Percentiles rank a stretch among this genome's conserved stretches.
Evolutionary conservation across 2,329 filamentous ascomycete genomes (phyloP).

Genomic region (Cercospora berteroae): DNA sequence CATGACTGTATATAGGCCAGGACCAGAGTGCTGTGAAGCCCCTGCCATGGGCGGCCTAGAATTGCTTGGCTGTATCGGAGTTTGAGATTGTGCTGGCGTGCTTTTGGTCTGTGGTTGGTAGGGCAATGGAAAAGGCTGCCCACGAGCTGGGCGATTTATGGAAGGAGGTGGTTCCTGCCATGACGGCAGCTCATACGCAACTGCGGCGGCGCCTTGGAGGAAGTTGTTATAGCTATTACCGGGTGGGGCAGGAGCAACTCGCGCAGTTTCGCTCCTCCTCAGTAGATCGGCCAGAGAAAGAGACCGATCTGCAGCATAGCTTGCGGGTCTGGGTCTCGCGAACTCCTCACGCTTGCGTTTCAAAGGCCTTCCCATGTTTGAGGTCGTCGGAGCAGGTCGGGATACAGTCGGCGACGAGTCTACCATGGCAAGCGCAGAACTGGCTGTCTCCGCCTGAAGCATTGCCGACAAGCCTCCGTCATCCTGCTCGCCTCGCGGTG

Average conservation of each 20-base stretch:
- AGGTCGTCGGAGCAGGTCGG: background rate
- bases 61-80: constrained; percentile 1
- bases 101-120: constrained; percentile 24
- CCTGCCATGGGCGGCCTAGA: constrained; percentile 4
- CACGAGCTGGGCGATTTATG: constrained; percentile 6
- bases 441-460: constrained; percentile 19
- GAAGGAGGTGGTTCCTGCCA: constrained; percentile 30
- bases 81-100: background rate
- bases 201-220: constrained; percentile 17
- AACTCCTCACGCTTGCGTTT: constrained; percentile 31
- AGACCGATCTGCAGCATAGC: background rate
- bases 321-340: constrained; percentile 6
- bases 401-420: constrained; percentile 2
- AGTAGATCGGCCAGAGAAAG: constrained; percentile 34
- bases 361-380: constrained; percentile 22
- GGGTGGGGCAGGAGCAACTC: constrained; percentile 10
- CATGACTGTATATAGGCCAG: constrained; percentile 30
- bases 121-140: constrained; percentile 25
- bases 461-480: constrained; percentile 22
- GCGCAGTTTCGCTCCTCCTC: constrained; percentile 27
- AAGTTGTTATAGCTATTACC: constrained; percentile 7
- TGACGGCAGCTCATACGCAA: constrained; percentile 31
- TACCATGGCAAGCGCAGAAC: constrained; percentile 14
- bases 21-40: constrained; percentile 9
- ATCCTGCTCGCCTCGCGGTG: constrained; percentile 7